phyloP scores from a whole-genome alignment of 2,329 filamentous ascomycete species.

The Lecanoromycetidae sp. region DNA sequence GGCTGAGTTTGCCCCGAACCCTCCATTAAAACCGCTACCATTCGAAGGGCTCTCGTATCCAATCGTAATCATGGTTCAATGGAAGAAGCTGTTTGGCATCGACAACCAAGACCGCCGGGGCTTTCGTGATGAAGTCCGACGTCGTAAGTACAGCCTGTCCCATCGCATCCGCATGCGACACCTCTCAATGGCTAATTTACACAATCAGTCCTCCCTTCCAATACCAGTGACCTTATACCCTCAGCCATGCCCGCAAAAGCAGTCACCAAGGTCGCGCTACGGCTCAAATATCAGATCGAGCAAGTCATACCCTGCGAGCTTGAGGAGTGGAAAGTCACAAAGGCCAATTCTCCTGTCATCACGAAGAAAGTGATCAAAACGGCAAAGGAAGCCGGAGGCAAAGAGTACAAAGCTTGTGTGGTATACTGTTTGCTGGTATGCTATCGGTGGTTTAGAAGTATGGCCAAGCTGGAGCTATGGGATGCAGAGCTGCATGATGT shows the following conservation, averaged over 20 bases:
- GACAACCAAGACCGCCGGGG: constrained; percentile 24
- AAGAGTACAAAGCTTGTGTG: constrained; percentile 64
- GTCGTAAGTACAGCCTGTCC: constrained; percentile 26
- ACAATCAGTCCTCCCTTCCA: constrained; percentile 31
- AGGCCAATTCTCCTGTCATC: constrained; percentile 74
- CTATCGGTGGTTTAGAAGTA: constrained; percentile 64
- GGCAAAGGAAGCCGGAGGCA: constrained; percentile 67
- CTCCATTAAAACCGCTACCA: no score
- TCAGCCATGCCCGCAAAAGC: constrained; percentile 63
- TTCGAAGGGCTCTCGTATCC: not conserved
- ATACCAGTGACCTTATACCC: constrained; percentile 30
- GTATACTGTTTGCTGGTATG: constrained; percentile 71
- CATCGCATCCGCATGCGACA: not conserved
- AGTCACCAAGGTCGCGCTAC: constrained; percentile 80
- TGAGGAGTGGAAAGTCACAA: constrained; percentile 60
- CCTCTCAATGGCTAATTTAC: not conserved
- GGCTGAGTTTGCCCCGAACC: no score
- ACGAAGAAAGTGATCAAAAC: constrained; percentile 67
- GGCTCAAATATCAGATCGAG: constrained; percentile 82
- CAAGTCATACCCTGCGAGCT: constrained; percentile 84
- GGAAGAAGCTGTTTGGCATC: constrained; percentile 26
- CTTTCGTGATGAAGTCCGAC: constrained; percentile 28
- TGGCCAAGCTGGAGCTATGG: constrained; percentile 75
- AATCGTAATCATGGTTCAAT: constrained; percentile 28
- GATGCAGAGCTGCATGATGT: constrained; percentile 74